Evolutionary conservation across 2,329 filamentous ascomycete genomes (phyloP).

Genomic region (Colletotrichum acutatum): DNA sequence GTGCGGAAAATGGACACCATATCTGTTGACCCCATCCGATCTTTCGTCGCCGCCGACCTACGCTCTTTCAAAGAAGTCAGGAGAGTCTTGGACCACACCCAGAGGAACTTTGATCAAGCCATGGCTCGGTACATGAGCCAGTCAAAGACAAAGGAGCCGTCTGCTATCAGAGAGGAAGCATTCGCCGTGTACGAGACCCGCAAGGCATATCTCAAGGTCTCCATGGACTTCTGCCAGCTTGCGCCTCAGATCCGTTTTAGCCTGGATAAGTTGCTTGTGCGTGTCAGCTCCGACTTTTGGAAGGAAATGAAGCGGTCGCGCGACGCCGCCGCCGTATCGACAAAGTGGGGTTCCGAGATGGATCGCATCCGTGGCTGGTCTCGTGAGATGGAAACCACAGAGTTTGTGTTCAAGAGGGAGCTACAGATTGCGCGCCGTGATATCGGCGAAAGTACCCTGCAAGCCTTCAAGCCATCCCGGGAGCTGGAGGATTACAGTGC

Average conservation of each 20-base stretch:
- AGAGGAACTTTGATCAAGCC: constrained; percentile 85
- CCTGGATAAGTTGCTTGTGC: constrained; percentile 87
- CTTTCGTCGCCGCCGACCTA: constrained; percentile 83
- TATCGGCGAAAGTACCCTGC: constrained; percentile 81
- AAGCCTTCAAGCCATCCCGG: constrained; percentile 80
- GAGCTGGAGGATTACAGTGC: constrained; percentile 93
- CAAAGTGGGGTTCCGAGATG: constrained; percentile 81
- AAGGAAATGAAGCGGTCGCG: constrained; percentile 81
- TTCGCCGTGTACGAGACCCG: constrained; percentile 95
- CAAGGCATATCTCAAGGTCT: constrained; percentile 89
- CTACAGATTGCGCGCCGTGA: constrained; percentile 82
- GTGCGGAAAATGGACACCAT: constrained; percentile 82
- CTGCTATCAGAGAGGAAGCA: constrained; percentile 90
- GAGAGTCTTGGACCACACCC: constrained; percentile 78
- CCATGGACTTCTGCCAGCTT: constrained; percentile 91
- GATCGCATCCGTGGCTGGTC: constrained; percentile 93
- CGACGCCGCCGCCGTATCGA: constrained; percentile 72
- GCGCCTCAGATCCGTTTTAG: constrained; percentile 86
- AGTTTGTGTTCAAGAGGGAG: constrained; percentile 84
- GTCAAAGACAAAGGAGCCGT: constrained; percentile 93
- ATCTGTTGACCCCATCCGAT: constrained; percentile 83
- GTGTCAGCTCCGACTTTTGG: constrained; percentile 88
- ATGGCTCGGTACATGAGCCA: constrained; percentile 85
- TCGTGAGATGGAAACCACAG: constrained; percentile 92
- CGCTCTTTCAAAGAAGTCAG: constrained; percentile 88